Percentiles rank a stretch among this genome's conserved stretches.
These are phyloP conservation scores for Arabis alpina DNA, from an alignment of 345 rosid genomes.

Conservation along the genomic window DNA sequence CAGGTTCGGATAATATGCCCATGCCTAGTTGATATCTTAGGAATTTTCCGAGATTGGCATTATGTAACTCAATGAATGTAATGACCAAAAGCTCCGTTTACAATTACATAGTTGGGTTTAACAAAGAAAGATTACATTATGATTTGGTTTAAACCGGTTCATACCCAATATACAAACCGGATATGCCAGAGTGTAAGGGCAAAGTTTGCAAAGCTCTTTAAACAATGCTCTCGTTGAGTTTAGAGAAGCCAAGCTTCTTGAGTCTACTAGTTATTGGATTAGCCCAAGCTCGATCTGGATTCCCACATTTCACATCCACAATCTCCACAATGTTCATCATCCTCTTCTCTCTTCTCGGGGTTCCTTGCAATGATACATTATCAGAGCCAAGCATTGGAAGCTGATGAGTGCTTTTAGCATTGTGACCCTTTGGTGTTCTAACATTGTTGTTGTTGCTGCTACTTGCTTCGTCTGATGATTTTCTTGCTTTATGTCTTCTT, in stretches of 20 bases:
- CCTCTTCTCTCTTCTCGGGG: slow-evolving; percentile 65
- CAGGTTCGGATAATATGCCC: no score
- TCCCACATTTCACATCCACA: slow-evolving; percentile 88
- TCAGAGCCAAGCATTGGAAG: slow-evolving; percentile 76
- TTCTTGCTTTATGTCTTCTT: slow-evolving; percentile 61
- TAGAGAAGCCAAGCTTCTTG: slow-evolving; percentile 95
- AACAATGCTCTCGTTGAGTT: slow-evolving; percentile 71
- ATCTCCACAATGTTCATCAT: slow-evolving; percentile 69
- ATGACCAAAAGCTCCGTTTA: slow-evolving; percentile 23
- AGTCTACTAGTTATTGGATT: slow-evolving; percentile 72
- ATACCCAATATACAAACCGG: slow-evolving; percentile 22
- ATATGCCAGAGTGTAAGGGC: neutral
- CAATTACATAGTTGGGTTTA: slow-evolving; percentile 32
- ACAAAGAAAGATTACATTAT: slow-evolving; percentile 28
- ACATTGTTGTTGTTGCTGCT: slow-evolving; percentile 53
- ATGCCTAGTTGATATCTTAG: no score
- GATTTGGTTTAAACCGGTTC: slow-evolving; percentile 26
- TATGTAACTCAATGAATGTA: neutral
- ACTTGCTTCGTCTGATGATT: slow-evolving; percentile 79
- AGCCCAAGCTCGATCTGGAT: slow-evolving; percentile 78
- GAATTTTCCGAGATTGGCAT: no score
- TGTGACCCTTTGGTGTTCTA: slow-evolving; percentile 54
- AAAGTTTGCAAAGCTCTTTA: slow-evolving; percentile 37
- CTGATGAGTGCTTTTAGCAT: slow-evolving; percentile 46
- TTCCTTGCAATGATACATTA: slow-evolving; percentile 57